Evolutionary conservation across 176 grass and related monocot genomes (phyloP), one percentile per base, ranked within the genome.

Genomic region (Carex littledalei): DNA sequence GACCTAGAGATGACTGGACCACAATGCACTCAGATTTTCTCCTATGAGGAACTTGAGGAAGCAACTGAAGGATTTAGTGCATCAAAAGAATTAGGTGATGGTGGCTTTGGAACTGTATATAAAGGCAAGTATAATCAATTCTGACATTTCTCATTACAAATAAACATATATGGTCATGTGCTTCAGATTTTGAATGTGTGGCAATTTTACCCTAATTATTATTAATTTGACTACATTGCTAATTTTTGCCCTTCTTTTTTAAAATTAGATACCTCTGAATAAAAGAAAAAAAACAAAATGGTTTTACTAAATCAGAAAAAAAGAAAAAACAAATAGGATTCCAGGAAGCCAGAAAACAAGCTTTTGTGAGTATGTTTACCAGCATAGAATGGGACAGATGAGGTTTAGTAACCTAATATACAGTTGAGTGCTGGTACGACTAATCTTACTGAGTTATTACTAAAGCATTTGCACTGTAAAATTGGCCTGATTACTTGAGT

Each of bases 31-130:
- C 90, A 92, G 63, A 92, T 97, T 70, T 97, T 97, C 78, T 86
- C 89, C 24, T 94, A 91, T 5, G 90, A 94, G 18, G 92, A 97
- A 56, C 94, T 97, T 64, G 86, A 88, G 84, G 81, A 86, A 80
- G 94, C 90, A 79, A 97, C 94, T 24, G 63, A 89, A 86, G 85
- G 89, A 55, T 97, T 97, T 79, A 91, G 84, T 87, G 77, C 82
- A 3, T 92, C 84, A 0, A 94, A 87, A 52, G 92, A 94, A 69
- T 89, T 97, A 29, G 94, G 94, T 61, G 94, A 91, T 67, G 94
- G 94, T 59, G 94, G 94, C 55, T 97, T 97, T 53, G 92, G 94
- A 59, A 91, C 87, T 80, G 94, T 97, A 54, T 97, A 97, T 47
- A 90, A 88, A 94, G 94, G 94, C 92, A 37, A 18, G 54, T 67